Percentiles rank a stretch among this genome's conserved stretches.
phyloP scores from a whole-genome alignment of 73 alveolate species.

The Chromera velia region DNA sequence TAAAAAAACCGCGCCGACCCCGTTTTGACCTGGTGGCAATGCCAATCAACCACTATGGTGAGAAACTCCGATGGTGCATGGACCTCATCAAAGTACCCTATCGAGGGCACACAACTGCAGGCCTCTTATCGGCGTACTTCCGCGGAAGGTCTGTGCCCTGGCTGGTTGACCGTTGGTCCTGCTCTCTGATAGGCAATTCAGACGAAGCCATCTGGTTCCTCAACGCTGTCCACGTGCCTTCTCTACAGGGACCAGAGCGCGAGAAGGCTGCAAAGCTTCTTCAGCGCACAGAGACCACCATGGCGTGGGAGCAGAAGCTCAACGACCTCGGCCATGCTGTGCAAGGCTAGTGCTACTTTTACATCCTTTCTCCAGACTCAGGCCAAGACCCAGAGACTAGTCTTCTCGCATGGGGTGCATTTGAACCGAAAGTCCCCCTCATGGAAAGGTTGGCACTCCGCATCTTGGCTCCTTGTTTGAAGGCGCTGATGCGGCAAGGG shows the following conservation, averaged over 20 bases:
- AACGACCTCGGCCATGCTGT: constrained; percentile 21
- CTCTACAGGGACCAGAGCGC: neutral
- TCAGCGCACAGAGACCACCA: constrained; percentile 6
- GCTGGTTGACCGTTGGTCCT: constrained; percentile 20
- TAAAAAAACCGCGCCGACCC: neutral
- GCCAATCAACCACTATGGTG: constrained; percentile 38
- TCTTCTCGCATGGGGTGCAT: constrained; percentile 22
- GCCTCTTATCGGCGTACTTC: constrained; percentile 20
- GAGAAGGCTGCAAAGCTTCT: constrained; percentile 4
- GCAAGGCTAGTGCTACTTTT: constrained; percentile 16
- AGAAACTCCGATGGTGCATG: constrained; percentile 15
- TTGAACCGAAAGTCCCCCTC: constrained; percentile 24
- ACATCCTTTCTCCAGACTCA: constrained; percentile 7
- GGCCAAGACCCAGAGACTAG: constrained; percentile 8
- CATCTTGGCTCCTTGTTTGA: neutral
- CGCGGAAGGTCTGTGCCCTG: constrained; percentile 27
- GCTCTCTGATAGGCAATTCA: constrained; percentile 21
- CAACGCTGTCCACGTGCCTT: neutral
- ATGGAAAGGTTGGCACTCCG: constrained; percentile 11
- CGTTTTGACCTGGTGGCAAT: constrained; percentile 15
- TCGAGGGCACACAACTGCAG: constrained; percentile 17
- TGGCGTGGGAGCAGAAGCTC: constrained; percentile 18
- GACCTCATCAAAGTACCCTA: constrained; percentile 21
- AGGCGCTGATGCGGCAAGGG: neutral
- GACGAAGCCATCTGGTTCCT: constrained; percentile 6